Percentiles rank a stretch among this genome's conserved stretches.
Evolutionary conservation across 2,329 filamentous ascomycete species (phyloP).

Genomic region (Neofusicoccum parvum): DNA sequence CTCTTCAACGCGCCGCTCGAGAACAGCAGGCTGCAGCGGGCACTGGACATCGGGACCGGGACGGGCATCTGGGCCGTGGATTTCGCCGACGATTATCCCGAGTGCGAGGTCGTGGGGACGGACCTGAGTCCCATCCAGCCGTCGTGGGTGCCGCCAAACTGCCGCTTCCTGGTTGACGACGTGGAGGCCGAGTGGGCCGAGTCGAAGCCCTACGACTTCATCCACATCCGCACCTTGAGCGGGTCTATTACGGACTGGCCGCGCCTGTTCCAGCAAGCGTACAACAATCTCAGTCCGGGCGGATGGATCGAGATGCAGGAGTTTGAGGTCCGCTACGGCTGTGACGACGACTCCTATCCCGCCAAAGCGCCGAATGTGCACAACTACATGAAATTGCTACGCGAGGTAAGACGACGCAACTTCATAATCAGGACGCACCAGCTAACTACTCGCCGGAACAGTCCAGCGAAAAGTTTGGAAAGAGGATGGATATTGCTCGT

Average conservation of each 20-base stretch:
- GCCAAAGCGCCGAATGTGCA: conserved; percentile 28
- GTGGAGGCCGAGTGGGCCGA: conserved; percentile 32
- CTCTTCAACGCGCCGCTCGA: neutral
- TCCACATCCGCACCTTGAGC: conserved; percentile 57
- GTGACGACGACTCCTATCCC: conserved; percentile 21
- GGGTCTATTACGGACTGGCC: conserved; percentile 58
- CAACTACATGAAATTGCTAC: conserved; percentile 24
- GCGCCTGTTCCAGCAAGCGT: conserved; percentile 48
- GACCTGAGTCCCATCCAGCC: conserved; percentile 43
- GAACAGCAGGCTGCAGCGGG: conserved; percentile 4
- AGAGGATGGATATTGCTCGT: conserved; percentile 40
- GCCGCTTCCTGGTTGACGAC: conserved; percentile 43
- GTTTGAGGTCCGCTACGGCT: conserved; percentile 12
- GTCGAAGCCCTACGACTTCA: conserved; percentile 56
- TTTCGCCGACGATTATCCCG: conserved; percentile 21
- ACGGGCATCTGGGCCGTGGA: conserved; percentile 30
- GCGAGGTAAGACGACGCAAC: neutral
- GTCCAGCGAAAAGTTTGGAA: conserved; percentile 26
- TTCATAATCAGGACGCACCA: rapidly evolving
- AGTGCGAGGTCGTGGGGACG: conserved; percentile 39
- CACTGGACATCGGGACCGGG: conserved; percentile 39
- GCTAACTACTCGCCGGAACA: neutral
- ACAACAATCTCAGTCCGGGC: conserved; percentile 45
- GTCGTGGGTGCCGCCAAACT: conserved; percentile 41
- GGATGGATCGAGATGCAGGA: conserved; percentile 52